These are phyloP conservation scores for Candida ortonii DNA, from an alignment of 805 yeast species.

Conservation along the genomic window DNA sequence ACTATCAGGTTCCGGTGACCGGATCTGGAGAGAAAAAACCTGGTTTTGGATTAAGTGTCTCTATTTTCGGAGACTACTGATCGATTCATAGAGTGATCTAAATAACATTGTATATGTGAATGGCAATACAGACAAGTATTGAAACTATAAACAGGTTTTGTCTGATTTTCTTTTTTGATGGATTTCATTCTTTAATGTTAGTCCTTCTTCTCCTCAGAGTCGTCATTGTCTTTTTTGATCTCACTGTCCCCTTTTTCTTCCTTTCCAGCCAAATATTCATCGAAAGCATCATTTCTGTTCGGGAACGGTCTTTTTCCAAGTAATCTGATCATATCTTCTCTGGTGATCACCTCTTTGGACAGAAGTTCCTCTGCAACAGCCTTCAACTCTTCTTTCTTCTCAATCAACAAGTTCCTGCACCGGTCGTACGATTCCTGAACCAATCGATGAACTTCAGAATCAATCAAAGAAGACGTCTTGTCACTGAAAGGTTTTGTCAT, in stretches of 20 bases:
- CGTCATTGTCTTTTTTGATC: conserved; percentile 5
- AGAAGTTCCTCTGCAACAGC: conserved; percentile 72
- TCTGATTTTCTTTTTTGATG: no score
- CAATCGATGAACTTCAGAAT: conserved; percentile 63
- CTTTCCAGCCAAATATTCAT: conserved; percentile 63
- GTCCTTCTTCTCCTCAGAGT: conserved; percentile 4
- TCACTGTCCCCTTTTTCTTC: conserved; percentile 10
- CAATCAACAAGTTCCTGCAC: conserved; percentile 54
- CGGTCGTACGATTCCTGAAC: conserved; percentile 62
- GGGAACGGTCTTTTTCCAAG: conserved; percentile 78
- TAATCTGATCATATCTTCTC: conserved; percentile 75
- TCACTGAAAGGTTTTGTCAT: conserved; percentile 69
- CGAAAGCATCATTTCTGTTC: conserved; percentile 83
- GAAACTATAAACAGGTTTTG: conserved; percentile 13
- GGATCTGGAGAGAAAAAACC: conserved; percentile 47
- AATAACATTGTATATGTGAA: no score
- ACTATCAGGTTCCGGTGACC: conserved; percentile 58
- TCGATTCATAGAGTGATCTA: background rate
- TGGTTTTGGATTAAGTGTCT: conserved; percentile 44
- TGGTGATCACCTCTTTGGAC: conserved; percentile 71
- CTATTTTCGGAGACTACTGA: conserved; percentile 26
- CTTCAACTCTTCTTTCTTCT: conserved; percentile 58
- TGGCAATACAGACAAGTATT: no score
- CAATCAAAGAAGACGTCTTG: conserved; percentile 64
- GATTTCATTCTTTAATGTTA: no score